Conservation (phyloP, 352 stramenopile species). For the Proteromonas lacertae region DNA sequence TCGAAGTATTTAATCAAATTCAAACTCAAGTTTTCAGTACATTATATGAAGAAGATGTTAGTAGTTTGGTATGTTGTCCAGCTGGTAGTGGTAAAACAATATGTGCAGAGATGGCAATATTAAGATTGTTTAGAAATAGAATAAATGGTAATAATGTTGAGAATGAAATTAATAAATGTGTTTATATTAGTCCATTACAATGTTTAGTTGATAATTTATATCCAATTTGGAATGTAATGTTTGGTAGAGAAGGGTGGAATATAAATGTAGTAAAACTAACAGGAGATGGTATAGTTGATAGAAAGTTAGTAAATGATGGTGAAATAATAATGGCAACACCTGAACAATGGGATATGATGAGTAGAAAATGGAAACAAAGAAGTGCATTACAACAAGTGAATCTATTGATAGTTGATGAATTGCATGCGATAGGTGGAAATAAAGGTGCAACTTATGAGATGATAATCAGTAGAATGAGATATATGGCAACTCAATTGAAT, state of each 20-base stretch:
- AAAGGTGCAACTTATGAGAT: conserved; percentile 41
- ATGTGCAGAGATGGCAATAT: conserved; percentile 69
- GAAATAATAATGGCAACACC: conserved; percentile 70
- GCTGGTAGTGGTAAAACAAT: conserved; percentile 67
- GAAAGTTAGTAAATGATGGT: conserved; percentile 43
- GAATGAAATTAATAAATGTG: conserved; percentile 30
- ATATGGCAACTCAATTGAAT: conserved; percentile 44
- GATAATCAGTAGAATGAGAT: conserved; percentile 82
- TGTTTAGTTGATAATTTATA: no score
- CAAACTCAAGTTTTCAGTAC: conserved; percentile 87
- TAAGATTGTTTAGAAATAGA: conserved; percentile 38
- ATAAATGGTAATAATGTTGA: background rate
- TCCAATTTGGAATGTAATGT: no score
- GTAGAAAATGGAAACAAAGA: conserved; percentile 69
- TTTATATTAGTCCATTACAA: no score
- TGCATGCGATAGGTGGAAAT: conserved; percentile 62
- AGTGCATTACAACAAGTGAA: conserved; percentile 67
- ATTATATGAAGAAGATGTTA: conserved; percentile 67
- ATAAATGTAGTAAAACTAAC: conserved; percentile 53
- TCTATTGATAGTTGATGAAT: conserved; percentile 76
- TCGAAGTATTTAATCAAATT: conserved; percentile 68
- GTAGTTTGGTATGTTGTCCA: conserved; percentile 67
- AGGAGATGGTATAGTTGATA: conserved; percentile 59
- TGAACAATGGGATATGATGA: conserved; percentile 76
- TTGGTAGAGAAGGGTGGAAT: conserved; percentile 16